Evolutionary conservation across 805 yeast species (phyloP), one percentile per base, ranked within the genome.

Genomic region (Cyberlindnera saturnus): DNA sequence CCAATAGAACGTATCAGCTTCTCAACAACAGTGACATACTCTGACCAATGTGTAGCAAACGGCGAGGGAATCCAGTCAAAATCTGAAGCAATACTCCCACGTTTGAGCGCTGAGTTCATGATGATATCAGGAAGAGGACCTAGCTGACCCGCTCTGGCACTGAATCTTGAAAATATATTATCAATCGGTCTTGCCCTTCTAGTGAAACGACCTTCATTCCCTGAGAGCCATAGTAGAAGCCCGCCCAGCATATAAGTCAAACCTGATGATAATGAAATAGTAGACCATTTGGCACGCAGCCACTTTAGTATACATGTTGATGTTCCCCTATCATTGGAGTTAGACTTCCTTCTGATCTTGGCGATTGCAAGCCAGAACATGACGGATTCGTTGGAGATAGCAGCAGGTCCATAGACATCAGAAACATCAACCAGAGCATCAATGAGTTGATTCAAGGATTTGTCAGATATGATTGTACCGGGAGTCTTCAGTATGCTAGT

Each of bases 401-500:
- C 19, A 1, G 61, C 54, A 3, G 93, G 91, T 0, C 91, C 91
- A 56, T 74, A 75, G 0, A 80, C 63, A 36, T 77, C 82, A 0
- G 85, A 63, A 6, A 74, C 55, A 32, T 80, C 83, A 38, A 75
- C 61, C 2, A 79, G 41, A 26, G 73, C 73, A 34, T 72, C 74
- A 29, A 80, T 58, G 47, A 74, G 76, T 36, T 67, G 73, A 4
- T 64, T 43, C 8, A 79, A 51, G 0, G 74, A 57, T 8, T 57
- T 56, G 41, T 79, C 84, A 4, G 51, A 39, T 2, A 52, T 36
- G 0, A 15, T 15, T 16, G 48, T 48, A 1, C 38, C 41, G 4
- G 48, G 41, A 11, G 19, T 28, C 1, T 46, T 38, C 5, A 64
- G 42, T 13, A 61, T 43, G 39, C 51, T 42, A 44, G 53, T 17